Percentiles rank a stretch among this genome's conserved stretches.
Evolutionary conservation across 208 protist species (phyloP).

Genomic region (Entamoeba histolytica): DNA sequence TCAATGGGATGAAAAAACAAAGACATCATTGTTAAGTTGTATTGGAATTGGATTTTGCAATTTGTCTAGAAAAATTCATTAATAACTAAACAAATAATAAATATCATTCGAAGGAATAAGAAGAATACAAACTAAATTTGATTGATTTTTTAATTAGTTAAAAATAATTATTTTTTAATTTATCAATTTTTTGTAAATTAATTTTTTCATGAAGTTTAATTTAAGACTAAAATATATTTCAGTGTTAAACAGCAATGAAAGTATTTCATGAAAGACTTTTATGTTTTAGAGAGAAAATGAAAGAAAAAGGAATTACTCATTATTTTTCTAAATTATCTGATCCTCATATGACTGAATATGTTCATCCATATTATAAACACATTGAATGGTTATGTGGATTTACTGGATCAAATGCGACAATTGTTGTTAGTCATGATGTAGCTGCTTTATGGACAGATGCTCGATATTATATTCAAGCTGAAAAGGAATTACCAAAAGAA

Average conservation of each 20-base stretch:
- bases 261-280: not conserved
- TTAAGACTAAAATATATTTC: too few relatives aligned
- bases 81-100: too few relatives aligned
- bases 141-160: too few relatives aligned
- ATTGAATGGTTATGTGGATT: not conserved
- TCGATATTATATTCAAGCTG: conserved; percentile 7
- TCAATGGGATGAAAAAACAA: conserved; percentile 26
- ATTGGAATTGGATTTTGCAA: conserved; percentile 44
- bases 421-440: not conserved
- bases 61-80: conserved; percentile 26
- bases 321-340: not conserved
- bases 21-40: conserved; percentile 39
- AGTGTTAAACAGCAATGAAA: too few relatives aligned
- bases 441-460: not conserved
- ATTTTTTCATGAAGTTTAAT: too few relatives aligned
- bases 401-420: not conserved
- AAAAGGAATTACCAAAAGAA: not conserved
- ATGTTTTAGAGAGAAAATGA: not conserved
- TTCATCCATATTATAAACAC: not conserved
- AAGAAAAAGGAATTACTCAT: not conserved
- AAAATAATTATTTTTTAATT: too few relatives aligned
- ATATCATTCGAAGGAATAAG: too few relatives aligned
- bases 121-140: too few relatives aligned
- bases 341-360: not conserved
- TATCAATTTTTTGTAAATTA: too few relatives aligned